These are phyloP conservation scores for Oryza officinalis DNA, from an alignment of 176 grass and related monocot species.

Conservation along the genomic window DNA sequence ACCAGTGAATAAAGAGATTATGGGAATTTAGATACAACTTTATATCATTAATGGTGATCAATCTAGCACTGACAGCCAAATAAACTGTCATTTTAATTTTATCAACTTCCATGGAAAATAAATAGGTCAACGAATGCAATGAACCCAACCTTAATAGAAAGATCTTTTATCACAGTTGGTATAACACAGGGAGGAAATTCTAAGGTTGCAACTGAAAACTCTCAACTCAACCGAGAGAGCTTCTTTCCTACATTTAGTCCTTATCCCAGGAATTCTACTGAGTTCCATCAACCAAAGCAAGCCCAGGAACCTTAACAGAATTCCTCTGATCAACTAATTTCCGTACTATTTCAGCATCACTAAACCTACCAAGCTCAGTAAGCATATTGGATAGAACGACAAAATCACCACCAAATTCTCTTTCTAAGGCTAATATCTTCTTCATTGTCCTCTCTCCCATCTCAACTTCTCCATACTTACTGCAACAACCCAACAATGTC, in stretches of 20 bases:
- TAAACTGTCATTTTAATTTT: neutral
- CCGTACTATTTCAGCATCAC: conserved; percentile 56
- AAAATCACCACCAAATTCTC: conserved; percentile 59
- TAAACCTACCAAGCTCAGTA: conserved; percentile 56
- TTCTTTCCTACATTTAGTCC: conserved; percentile 1
- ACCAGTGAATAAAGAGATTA: neutral
- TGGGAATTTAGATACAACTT: neutral
- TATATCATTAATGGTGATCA: conserved; percentile 19
- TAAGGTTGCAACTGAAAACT: neutral
- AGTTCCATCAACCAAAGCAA: conserved; percentile 49
- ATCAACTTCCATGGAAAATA: conserved; percentile 13
- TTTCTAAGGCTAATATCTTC: conserved; percentile 57
- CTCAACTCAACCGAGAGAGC: neutral
- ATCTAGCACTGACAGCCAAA: neutral
- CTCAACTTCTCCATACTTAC: conserved; percentile 70
- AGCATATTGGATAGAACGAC: conserved; percentile 68
- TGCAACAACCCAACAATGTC: conserved; percentile 64
- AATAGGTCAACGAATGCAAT: conserved; percentile 18
- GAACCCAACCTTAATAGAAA: conserved; percentile 13
- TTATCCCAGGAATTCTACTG: neutral
- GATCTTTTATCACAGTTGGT: neutral
- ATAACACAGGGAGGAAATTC: conserved; percentile 9
- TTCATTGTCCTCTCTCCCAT: conserved; percentile 65
- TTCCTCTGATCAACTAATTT: conserved; percentile 51
- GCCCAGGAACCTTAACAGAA: conserved; percentile 53